Conservation (phyloP, 768 basidiomycete species). For the Amanita brunnescens region DNA sequence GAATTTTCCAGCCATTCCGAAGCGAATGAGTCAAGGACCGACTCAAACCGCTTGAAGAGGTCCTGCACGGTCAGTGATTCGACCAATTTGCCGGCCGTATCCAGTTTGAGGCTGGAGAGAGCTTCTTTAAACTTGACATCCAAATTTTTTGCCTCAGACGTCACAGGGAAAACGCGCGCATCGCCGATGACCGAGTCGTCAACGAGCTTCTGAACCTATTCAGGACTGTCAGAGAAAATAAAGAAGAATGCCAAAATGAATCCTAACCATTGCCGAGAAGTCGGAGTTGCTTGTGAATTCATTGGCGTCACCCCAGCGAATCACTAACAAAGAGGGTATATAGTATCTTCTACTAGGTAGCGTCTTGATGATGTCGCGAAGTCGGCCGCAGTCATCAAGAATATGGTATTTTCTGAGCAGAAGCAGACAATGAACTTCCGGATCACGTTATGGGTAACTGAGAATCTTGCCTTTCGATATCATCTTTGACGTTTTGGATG, state of each 20-base stretch:
- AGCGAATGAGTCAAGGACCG: constrained; percentile 29
- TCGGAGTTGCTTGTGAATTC: constrained; percentile 33
- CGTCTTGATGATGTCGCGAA: constrained; percentile 52
- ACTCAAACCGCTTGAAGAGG: constrained; percentile 34
- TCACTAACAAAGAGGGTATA: constrained; percentile 48
- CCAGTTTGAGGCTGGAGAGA: constrained; percentile 2
- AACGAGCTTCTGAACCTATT: constrained; percentile 42
- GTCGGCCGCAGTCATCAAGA: constrained; percentile 63
- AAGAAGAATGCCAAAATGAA: constrained; percentile 3
- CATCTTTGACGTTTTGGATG: constrained; percentile 49
- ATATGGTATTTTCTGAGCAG: constrained; percentile 53
- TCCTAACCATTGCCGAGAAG: constrained; percentile 50
- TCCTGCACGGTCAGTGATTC: constrained; percentile 27
- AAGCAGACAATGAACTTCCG: constrained; percentile 4
- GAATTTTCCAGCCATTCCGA: constrained; percentile 41
- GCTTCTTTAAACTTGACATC: constrained; percentile 7
- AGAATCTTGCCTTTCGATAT: constrained; percentile 51
- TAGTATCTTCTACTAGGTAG: constrained; percentile 51
- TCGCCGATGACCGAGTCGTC: constrained; percentile 31
- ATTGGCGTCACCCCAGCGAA: constrained; percentile 49
- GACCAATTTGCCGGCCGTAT: constrained; percentile 4
- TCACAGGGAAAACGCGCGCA: constrained; percentile 39
- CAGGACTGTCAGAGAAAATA: constrained; percentile 2
- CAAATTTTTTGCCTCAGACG: constrained; percentile 21
- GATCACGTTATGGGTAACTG: background rate